Conservation (phyloP, 768 basidiomycete genomes). For the Kwoniella botswanensis region DNA sequence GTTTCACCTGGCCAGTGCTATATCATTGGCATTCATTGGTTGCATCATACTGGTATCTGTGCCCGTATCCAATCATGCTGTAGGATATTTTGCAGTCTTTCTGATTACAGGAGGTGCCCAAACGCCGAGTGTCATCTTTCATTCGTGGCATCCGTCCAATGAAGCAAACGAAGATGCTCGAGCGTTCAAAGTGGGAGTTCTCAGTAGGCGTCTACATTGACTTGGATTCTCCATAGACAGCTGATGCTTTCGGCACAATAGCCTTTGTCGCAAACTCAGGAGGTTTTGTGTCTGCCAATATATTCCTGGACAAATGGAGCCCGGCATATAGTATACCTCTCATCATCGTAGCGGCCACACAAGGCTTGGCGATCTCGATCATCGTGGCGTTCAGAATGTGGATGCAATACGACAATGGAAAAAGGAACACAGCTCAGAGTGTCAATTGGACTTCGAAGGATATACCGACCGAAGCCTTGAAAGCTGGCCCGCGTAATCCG, state of each 20-base stretch:
- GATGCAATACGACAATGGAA: conserved; percentile 64
- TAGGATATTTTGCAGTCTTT: conserved; percentile 68
- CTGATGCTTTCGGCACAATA: conserved; percentile 41
- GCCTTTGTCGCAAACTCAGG: conserved; percentile 32
- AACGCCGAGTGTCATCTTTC: conserved; percentile 29
- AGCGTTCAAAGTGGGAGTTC: conserved; percentile 17
- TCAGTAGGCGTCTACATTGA: neutral
- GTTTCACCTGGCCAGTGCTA: conserved; percentile 21
- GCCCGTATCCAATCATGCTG: conserved; percentile 59
- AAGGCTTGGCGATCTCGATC: conserved; percentile 23
- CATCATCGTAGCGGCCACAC: conserved; percentile 27
- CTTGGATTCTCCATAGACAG: conserved; percentile 9
- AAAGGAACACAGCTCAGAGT: conserved; percentile 59
- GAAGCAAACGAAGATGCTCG: conserved; percentile 58
- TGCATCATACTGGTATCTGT: conserved; percentile 60
- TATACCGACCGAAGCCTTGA: conserved; percentile 62
- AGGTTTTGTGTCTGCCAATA: conserved; percentile 40
- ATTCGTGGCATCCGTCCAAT: conserved; percentile 61
- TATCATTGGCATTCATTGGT: conserved; percentile 28
- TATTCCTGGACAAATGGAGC: conserved; percentile 34
- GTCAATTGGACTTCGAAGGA: conserved; percentile 57
- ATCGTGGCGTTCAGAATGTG: conserved; percentile 20
- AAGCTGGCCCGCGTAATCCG: conserved; percentile 57
- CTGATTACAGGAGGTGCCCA: conserved; percentile 61
- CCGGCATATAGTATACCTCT: conserved; percentile 27